Conservation (phyloP, 2,329 filamentous ascomycete genomes). For the Neoscytalidium dimidiatum region DNA sequence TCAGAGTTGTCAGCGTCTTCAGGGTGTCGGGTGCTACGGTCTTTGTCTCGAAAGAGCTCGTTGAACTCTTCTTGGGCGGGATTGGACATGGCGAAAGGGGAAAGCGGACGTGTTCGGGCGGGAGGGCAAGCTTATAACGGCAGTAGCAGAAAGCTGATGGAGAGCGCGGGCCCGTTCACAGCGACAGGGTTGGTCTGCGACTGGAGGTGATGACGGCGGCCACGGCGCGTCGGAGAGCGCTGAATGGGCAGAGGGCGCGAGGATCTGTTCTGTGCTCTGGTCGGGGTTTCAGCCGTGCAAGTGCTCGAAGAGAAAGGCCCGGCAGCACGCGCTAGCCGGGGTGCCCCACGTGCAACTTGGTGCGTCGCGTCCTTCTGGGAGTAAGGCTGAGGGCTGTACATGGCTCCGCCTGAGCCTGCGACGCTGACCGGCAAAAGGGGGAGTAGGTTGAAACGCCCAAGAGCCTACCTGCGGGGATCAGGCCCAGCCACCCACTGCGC, state of each 20-base stretch:
- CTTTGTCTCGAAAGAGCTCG: slow-evolving; percentile 52
- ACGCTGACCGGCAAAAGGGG: slow-evolving; percentile 16
- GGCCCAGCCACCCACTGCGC: slow-evolving; percentile 6
- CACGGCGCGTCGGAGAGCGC: slow-evolving; percentile 15
- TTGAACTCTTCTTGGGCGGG: slow-evolving; percentile 55
- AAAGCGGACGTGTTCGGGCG: slow-evolving; percentile 13
- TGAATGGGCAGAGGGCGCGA: slow-evolving; percentile 13
- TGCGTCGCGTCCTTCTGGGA: background rate
- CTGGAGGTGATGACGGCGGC: slow-evolving; percentile 8
- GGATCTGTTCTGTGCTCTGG: slow-evolving; percentile 18
- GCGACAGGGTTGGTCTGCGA: slow-evolving; percentile 10
- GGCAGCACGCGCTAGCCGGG: slow-evolving; percentile 13
- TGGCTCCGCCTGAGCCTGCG: slow-evolving; percentile 10
- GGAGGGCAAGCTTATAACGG: slow-evolving; percentile 18
- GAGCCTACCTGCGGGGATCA: slow-evolving; percentile 7
- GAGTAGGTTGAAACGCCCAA: slow-evolving; percentile 3
- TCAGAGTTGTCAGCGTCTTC: slow-evolving; percentile 53
- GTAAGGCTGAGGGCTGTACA: slow-evolving; percentile 13
- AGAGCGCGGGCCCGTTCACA: slow-evolving; percentile 10
- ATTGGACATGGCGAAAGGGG: slow-evolving; percentile 27
- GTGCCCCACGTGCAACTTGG: slow-evolving; percentile 8
- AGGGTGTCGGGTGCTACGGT: slow-evolving; percentile 45
- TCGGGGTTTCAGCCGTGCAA: slow-evolving; percentile 13
- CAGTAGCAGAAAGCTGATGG: slow-evolving; percentile 1
- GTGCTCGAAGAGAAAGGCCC: slow-evolving; percentile 4